Percentiles rank a stretch among this genome's conserved stretches.
These are phyloP conservation scores for Paraconiothyrium brasiliense DNA, from an alignment of 2,329 filamentous ascomycete species.

Conservation along the genomic window DNA sequence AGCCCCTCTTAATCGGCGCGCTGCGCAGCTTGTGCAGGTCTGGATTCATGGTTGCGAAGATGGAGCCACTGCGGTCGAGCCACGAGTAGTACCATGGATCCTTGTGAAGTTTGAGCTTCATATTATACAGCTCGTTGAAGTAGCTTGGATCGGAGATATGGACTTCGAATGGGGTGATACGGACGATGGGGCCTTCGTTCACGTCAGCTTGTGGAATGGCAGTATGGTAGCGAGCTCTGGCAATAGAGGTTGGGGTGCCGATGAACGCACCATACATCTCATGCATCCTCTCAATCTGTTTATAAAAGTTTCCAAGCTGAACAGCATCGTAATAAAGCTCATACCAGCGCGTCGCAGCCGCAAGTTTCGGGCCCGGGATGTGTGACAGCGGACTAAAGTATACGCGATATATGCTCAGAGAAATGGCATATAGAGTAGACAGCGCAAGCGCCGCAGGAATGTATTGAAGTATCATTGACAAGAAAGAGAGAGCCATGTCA, in stretches of 20 bases:
- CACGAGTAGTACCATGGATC: constrained; percentile 22
- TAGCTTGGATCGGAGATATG: constrained; percentile 43
- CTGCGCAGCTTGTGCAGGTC: constrained; percentile 20
- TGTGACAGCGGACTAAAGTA: constrained; percentile 38
- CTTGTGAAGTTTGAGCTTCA: constrained; percentile 20
- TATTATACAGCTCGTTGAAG: constrained; percentile 40
- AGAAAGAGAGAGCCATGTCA: neutral
- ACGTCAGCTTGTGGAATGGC: neutral
- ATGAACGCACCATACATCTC: constrained; percentile 40
- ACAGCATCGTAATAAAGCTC: constrained; percentile 51
- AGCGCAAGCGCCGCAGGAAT: neutral
- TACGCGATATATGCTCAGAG: constrained; percentile 24
- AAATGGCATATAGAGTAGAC: neutral
- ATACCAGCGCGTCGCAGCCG: constrained; percentile 46
- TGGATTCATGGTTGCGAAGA: constrained; percentile 17
- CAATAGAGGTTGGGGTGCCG: neutral
- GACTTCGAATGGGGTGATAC: constrained; percentile 45
- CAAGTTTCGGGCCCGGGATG: constrained; percentile 47
- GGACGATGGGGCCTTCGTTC: constrained; percentile 40
- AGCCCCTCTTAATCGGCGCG: constrained; percentile 13
- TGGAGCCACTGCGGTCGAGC: constrained; percentile 17
- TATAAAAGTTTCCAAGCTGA: constrained; percentile 41
- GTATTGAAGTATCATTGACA: neutral
- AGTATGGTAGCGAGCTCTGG: neutral
- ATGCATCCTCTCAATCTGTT: constrained; percentile 49